A percentile compares a stretch with the other conserved stretches of the same genome.
These are phyloP conservation scores for Gamsiella multidivaricata DNA, from an alignment of 192 early-diverging fungal genomes.

Conservation along the genomic window DNA sequence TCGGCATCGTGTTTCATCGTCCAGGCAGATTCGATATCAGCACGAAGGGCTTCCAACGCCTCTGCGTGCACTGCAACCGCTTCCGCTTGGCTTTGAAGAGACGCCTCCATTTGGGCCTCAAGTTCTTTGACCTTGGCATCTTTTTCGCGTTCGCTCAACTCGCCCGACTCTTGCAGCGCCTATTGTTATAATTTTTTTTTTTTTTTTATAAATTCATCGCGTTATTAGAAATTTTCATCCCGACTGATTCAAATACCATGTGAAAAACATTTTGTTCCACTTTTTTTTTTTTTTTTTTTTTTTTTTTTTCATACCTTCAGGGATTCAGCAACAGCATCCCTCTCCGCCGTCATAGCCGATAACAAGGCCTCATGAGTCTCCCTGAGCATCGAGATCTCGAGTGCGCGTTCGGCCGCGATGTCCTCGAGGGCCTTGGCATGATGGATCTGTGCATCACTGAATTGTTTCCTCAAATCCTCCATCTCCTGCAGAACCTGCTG, in stretches of 20 bases:
- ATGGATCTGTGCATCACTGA: constrained; percentile 16
- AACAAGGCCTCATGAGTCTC: constrained; percentile 21
- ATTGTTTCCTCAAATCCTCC: constrained; percentile 43
- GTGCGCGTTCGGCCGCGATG: constrained; percentile 10
- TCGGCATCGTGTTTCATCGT: constrained; percentile 18
- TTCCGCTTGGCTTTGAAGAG: constrained; percentile 3
- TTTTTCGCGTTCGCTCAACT: constrained; percentile 25
- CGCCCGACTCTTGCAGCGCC: constrained; percentile 29
- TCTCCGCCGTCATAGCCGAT: constrained; percentile 16
- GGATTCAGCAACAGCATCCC: constrained; percentile 14
- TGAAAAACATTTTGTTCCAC: not conserved
- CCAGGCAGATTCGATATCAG: constrained; percentile 37
- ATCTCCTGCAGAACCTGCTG: constrained; percentile 46
- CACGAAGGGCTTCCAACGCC: constrained; percentile 16
- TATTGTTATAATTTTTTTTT: not conserved
- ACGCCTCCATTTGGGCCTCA: constrained; percentile 16
- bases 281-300: not conserved
- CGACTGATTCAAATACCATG: too few species aligned
- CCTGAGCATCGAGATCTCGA: constrained; percentile 30
- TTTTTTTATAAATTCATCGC: constrained; percentile 21
- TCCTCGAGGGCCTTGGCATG: constrained; percentile 37
- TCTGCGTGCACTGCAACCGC: constrained; percentile 14
- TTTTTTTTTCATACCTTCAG: constrained; percentile 21
- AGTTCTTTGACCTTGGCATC: constrained; percentile 17
- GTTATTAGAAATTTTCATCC: constrained; percentile 10